Percentiles rank a stretch among this genome's conserved stretches.
Conservation (phyloP, 208 protist genomes). For the Trypanosoma platydactyli region DNA sequence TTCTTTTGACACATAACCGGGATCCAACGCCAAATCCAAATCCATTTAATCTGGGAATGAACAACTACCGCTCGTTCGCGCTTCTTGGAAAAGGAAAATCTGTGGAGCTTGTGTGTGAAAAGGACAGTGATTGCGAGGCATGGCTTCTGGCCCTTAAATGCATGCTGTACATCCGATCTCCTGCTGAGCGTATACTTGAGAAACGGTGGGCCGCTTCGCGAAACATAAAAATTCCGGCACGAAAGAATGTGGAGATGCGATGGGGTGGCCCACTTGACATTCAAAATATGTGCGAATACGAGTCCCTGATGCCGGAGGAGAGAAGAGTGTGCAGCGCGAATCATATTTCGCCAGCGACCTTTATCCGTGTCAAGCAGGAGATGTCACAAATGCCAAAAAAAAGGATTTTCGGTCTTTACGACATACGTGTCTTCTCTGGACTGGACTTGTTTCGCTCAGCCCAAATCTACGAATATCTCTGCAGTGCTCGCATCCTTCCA, state of each 20-base stretch:
- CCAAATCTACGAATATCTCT: slow-evolving; percentile 76
- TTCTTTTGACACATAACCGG: slow-evolving; percentile 79
- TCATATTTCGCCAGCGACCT: slow-evolving; percentile 86
- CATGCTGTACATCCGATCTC: slow-evolving; percentile 63
- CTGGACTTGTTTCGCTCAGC: slow-evolving; percentile 77
- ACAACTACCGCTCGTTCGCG: slow-evolving; percentile 89
- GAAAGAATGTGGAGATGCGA: slow-evolving; percentile 49
- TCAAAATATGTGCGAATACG: slow-evolving; percentile 80
- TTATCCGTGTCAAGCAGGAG: slow-evolving; percentile 85
- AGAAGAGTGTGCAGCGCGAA: slow-evolving; percentile 77
- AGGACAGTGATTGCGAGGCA: slow-evolving; percentile 89
- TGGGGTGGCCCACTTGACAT: slow-evolving; percentile 85
- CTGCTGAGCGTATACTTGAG: slow-evolving; percentile 61
- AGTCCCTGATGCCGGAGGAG: slow-evolving; percentile 75
- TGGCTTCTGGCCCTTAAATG: slow-evolving; percentile 87
- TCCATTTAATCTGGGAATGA: slow-evolving; percentile 66
- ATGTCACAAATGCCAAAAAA: slow-evolving; percentile 75
- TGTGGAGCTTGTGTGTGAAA: slow-evolving; percentile 89
- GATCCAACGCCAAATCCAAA: slow-evolving; percentile 81
- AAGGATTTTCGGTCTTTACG: slow-evolving; percentile 77
- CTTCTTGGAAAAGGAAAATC: slow-evolving; percentile 81
- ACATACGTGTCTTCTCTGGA: slow-evolving; percentile 77
- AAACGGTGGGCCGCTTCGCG: slow-evolving; percentile 28
- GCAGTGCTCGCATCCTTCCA: slow-evolving; percentile 57
- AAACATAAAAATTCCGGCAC: neutral